Evolutionary conservation across 108 stramenopile species (phyloP).

Genomic region (Mayamaea pseudoterrestris): DNA sequence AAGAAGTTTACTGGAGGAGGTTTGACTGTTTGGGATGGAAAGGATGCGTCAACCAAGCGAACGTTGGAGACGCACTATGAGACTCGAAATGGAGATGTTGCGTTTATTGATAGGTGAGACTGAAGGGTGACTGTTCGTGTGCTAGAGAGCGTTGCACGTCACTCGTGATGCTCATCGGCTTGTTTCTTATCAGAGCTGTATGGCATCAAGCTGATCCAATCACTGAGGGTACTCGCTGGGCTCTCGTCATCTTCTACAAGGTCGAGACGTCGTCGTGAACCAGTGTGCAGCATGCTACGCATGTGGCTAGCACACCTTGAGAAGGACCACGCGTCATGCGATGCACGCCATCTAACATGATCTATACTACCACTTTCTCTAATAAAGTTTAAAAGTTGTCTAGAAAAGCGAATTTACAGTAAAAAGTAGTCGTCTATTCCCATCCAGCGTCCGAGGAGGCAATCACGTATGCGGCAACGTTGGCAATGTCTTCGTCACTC

Average conservation of each 20-base stretch:
- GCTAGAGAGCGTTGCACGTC: neutral
- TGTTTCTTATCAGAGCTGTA: slow-evolving; percentile 22
- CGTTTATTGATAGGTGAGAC: slow-evolving; percentile 65
- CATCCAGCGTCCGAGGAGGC: slow-evolving; percentile 64
- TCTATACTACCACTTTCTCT: no score
- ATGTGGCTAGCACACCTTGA: no score
- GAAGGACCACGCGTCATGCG: no score
- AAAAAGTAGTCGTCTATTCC: slow-evolving; percentile 50
- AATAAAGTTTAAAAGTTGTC: neutral
- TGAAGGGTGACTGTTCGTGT: neutral
- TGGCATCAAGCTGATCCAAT: slow-evolving; percentile 86
- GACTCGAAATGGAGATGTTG: slow-evolving; percentile 75
- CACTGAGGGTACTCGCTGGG: slow-evolving; percentile 83
- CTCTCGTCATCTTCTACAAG: slow-evolving; percentile 81
- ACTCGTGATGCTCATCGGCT: neutral
- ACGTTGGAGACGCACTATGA: slow-evolving; percentile 66
- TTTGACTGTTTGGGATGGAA: slow-evolving; percentile 83
- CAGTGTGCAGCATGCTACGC: no score
- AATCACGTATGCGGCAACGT: slow-evolving; percentile 87
- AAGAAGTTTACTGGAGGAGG: slow-evolving; percentile 72
- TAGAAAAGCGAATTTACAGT: neutral
- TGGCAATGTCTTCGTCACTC: slow-evolving; percentile 73
- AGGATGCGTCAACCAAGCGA: slow-evolving; percentile 4
- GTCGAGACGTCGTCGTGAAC: no score
- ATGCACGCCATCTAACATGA: no score